A percentile compares a stretch with the other conserved stretches of the same genome.
Conservation (phyloP, 768 basidiomycete genomes). For the Scleroderma bovista region DNA sequence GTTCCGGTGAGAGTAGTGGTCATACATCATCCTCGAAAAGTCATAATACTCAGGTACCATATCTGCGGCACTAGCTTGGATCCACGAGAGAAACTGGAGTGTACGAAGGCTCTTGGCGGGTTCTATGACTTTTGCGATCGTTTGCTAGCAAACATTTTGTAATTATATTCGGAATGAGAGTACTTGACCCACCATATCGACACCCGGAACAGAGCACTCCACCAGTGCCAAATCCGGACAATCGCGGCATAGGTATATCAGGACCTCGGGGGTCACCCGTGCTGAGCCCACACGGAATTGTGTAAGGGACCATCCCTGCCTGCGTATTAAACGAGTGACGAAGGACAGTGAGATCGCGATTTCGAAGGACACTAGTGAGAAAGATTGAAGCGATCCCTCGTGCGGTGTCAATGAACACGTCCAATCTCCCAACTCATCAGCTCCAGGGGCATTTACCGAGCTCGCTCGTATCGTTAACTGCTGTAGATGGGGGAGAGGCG, state of each 20-base stretch:
- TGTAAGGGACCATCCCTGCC: slow-evolving; percentile 15
- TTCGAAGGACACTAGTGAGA: slow-evolving; percentile 23
- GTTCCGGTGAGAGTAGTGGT: slow-evolving; percentile 1
- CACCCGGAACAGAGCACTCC: slow-evolving; percentile 22
- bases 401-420: slow-evolving; percentile 22
- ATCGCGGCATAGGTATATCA: slow-evolving; percentile 17
- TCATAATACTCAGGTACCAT: slow-evolving; percentile 4
- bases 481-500: slow-evolving; percentile 20
- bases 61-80: slow-evolving; percentile 15
- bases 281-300: slow-evolving; percentile 16
- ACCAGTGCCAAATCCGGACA: slow-evolving; percentile 17
- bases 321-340: slow-evolving; percentile 16
- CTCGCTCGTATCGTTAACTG: slow-evolving; percentile 18
- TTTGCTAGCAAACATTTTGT: slow-evolving; percentile 29
- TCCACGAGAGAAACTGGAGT: slow-evolving; percentile 49
- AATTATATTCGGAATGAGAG: background rate
- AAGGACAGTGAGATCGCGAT: slow-evolving; percentile 24
- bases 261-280: slow-evolving; percentile 18
- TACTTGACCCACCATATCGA: slow-evolving; percentile 40
- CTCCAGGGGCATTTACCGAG: slow-evolving; percentile 24
- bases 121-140: slow-evolving; percentile 43
- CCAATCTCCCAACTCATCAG: slow-evolving; percentile 26
- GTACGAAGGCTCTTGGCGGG: slow-evolving; percentile 42
- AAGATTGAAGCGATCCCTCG: slow-evolving; percentile 19
- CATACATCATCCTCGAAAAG: background rate